Conservation (phyloP, 1,139 yeast species). For the Saccharomycopsis hybrid region DNA sequence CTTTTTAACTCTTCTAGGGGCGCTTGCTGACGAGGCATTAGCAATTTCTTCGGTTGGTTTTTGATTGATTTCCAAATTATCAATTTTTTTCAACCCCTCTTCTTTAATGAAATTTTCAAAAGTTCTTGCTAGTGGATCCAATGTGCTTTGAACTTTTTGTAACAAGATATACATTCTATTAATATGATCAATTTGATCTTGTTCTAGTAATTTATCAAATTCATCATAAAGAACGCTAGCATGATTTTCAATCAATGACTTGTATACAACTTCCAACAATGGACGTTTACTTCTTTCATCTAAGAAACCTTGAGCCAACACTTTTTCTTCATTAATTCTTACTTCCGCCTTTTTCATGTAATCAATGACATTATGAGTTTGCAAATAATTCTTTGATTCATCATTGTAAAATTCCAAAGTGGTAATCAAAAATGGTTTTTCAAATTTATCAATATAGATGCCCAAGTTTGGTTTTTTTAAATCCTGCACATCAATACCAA, state of each 20-base stretch:
- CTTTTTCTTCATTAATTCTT: constrained; percentile 75
- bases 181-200: constrained; percentile 70
- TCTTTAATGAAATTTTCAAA: constrained; percentile 70
- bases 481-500: constrained; percentile 76
- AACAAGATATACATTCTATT: constrained; percentile 73
- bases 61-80: constrained; percentile 49
- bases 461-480: constrained; percentile 77
- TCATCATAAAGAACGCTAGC: constrained; percentile 72
- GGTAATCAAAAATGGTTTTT: constrained; percentile 63
- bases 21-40: not conserved
- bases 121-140: constrained; percentile 69
- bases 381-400: constrained; percentile 64
- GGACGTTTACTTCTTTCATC: constrained; percentile 83
- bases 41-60: constrained; percentile 18
- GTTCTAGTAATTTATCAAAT: constrained; percentile 65
- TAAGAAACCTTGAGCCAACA: constrained; percentile 68
- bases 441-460: constrained; percentile 77
- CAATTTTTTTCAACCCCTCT: constrained; percentile 66
- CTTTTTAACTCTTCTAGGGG: not conserved
- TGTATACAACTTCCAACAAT: constrained; percentile 68
- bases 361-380: constrained; percentile 77
- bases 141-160: constrained; percentile 65
- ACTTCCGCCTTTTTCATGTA: constrained; percentile 83
- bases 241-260: constrained; percentile 72
- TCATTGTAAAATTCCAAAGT: constrained; percentile 67